Base-by-base conservation (phyloP, 345 rosid species). In the Draba incana region DNA sequence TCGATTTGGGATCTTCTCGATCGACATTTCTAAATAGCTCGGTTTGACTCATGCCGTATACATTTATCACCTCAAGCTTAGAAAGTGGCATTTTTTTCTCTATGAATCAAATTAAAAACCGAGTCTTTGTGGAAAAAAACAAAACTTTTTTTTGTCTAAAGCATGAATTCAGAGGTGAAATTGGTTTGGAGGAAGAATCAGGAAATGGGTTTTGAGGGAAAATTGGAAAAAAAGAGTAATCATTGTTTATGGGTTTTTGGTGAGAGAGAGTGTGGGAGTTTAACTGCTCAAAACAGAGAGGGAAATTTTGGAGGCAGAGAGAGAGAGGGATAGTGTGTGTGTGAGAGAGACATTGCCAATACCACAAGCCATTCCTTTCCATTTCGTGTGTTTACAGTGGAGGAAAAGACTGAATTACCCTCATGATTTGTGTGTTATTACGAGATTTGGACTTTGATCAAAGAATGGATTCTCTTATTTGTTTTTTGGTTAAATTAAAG, bases 1-100 rank as follows among this genome's bases (percentile, higher is more conserved):
- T 75, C 24, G 81, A 86, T 30, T 87, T 88, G 12, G 99, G 97
- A 74, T 94, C 96, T 62, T 91, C 96, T 46, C 77, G 67, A 77
- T 84, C 74, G 10, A 80, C 88, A 56, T 79, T 78, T 56, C 41
- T 76, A 69, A 79, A 83, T 20, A 87, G 83, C 75, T 83, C 81
- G 8, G 88, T 81, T 49, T 81, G 84, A 44, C 82, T 88, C 48
- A 82, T 59, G 41, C 83, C 77, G 71, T 75, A 86, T 81, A 84
- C 94, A 77, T 88, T 90, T 77, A 84, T 78, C 8, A 85, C 82
- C 57, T 71, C 77, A 58, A 81, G 67, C 82, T 90, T 80, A 54
- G 81, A 83, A 72, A 88, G 23, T 44, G 99, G 90, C 99, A 91
- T 91, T 35, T 76, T 74, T 5, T 35, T 12, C 23, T 53, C 41